Base-by-base conservation (phyloP, 2,329 filamentous ascomycete genomes). In the Fusarium sp. region DNA sequence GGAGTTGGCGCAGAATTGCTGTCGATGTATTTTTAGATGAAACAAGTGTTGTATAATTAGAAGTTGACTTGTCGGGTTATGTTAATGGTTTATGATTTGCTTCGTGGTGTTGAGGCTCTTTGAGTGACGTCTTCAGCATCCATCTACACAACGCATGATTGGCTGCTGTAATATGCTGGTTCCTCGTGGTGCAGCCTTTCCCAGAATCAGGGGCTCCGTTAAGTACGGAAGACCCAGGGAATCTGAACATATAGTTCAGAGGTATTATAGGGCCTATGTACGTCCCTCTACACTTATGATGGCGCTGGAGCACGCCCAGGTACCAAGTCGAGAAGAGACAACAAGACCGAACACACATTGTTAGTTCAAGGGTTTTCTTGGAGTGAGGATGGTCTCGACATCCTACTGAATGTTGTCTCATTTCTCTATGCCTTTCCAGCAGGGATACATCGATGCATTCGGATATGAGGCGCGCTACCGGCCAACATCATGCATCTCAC, bases 51-150 rank as follows among this genome's bases (percentile, higher is more conserved):
- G 13, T 68, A 57, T 55, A 60, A 45, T 67, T 71, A 71, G 54
- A 56, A 73, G 28, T 16, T 18, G 15, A 28, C 26, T 28, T 48
- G 42, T 57, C 20, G 48, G 30, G n/a, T 48, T 55, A 55, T 42
- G 35, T 41, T 38, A 38, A 58, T 58, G 57, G 44, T 42, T 31
- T 33, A 35, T n/a, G 38, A 51, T 30, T 45, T 54, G 45, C 54
- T 51, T 51, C 58, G 56, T 77, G 75, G 74, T 74, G 74, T 78
- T 77, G 75, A 77, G 75, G 75, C 74, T 78, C 75, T 70, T 51
- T 48, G 58, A 47, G 61, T 65, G 67, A 72, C 38, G 62, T 76
- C 57, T 26, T 50, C 51, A 56, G 48, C 61, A 45, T 41, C 35
- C 30, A 51, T 26, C 57, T 41, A 47, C 44, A 35, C 20, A 28